Evolutionary conservation across 2,329 filamentous ascomycete species (phyloP), one percentile per base, ranked within the genome.

Genomic region (Fusarium lateritium): DNA sequence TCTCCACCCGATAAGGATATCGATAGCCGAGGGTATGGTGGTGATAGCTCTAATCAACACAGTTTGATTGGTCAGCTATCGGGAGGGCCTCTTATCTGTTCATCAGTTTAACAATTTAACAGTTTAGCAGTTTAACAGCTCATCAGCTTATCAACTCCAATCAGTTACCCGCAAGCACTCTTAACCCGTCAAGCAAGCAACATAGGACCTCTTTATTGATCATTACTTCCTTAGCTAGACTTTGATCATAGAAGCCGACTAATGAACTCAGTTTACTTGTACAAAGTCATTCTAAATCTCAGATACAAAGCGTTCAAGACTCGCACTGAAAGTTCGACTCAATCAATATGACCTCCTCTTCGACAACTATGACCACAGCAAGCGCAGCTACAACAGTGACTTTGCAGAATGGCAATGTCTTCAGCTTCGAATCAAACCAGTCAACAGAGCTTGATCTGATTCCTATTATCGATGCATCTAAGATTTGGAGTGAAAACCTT

Each of bases 401-500:
- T 7, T n/a, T 45, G 5, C 51, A 54, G 7, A 54, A 54, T 22
- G 51, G 40, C 13, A 45, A 54, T 3, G 31, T 54, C 15, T 54
- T 54, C 13, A 54, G 51, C 21, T 45, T 54, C 3, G 24, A 43
- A 5, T 54, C 31, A 3, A 54, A 54, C 9, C 31, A 54, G 21
- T 36, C 31, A 4, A 54, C 6, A 7, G 51, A 54, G 21, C 21
- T 45, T 8, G 51, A 45, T n/a, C 24, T 45, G 6, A 54, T 54
- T 8, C 51, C 40, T 14, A 43, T 45, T 10, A 45, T 54, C 4
- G 51, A 54, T n/a, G 51, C 51, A 21, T 54, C 51, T 5, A 38
- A 17, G 8, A 54, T 54, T 6, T 54, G 51, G 51, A 54, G 51
- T 7, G 31, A 44, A 13, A 38, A 54, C 17, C 21, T 54, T 4